Base-by-base conservation (phyloP, 805 yeast species). In the Suhomyces xylopsoci region DNA sequence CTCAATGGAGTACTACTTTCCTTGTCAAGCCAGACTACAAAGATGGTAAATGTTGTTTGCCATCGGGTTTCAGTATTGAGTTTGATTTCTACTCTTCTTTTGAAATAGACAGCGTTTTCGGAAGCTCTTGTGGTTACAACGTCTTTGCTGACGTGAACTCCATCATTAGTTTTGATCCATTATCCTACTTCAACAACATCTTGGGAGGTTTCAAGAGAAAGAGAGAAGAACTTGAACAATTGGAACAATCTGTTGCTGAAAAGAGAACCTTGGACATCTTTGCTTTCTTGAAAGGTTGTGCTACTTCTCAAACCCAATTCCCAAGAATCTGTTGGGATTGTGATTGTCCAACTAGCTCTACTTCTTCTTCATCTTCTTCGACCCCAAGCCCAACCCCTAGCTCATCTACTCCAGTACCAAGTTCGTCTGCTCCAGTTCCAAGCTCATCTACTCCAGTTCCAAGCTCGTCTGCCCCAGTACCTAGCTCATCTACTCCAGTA, bases 21-120 rank as follows among this genome's bases (percentile, higher is more conserved):
- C 43, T 62, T 7, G 59, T 66, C 20, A 55, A 60, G 48, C 64
- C 68, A 34, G 50, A 52, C 22, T 47, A 45, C 34, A 47, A 56
- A 19, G 40, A 50, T 17, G 60, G 59, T 34, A 55, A 57, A 50
- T 61, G 61, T 58, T 65, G 69, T 58, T 61, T 66, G 48, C 70
- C 69, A 32, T 50, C 54, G 28, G 57, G 54, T 34, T 64, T 66
- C 53, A 53, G 55, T 15, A 60, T 66, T 48, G 40, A 52, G n/a
- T 52, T 51, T 51, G 55, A 58, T 42, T 55, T 59, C 50, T 17
- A 20, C n/a, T 48, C 53, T 1, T 48, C 51, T 46, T 50, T 54
- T 47, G 22, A 34, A 30, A 49, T 55, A 24, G 32, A 49, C 14
- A 41, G 26, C 25, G 52, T 51, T 24, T 57, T 51, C 46, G 56